phyloP scores from a whole-genome alignment of 306 rosid species.

The Quercus berberidifolia region DNA sequence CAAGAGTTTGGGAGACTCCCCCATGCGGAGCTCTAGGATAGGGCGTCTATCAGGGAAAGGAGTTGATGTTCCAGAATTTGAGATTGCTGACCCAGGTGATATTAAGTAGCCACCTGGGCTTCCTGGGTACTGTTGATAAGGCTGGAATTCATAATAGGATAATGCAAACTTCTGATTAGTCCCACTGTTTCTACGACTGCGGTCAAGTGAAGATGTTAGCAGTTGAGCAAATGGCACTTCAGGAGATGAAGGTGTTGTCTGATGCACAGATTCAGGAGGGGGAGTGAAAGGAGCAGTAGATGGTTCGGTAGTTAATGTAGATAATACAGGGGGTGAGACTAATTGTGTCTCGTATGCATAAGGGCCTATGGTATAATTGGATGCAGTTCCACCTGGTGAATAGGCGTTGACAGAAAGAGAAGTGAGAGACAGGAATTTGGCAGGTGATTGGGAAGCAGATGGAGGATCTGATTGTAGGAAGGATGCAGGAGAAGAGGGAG shows the following conservation, averaged over 20 bases:
- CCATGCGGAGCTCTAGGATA: constrained; percentile 62
- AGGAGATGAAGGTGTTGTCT: constrained; percentile 96
- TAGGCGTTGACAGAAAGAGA: constrained; percentile 71
- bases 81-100: constrained; percentile 92
- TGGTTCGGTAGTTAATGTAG: constrained; percentile 90
- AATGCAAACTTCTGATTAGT: constrained; percentile 67
- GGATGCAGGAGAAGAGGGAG: constrained; percentile 98
- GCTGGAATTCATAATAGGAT: constrained; percentile 72
- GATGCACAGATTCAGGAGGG: constrained; percentile 88
- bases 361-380: constrained; percentile 86
- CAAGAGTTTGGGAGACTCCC: constrained; percentile 71
- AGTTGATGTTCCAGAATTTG: constrained; percentile 89
- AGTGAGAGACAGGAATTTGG: constrained; percentile 68
- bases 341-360: constrained; percentile 94
- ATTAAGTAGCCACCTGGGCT: constrained; percentile 86
- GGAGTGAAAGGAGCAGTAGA: constrained; percentile 94
- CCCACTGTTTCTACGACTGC: constrained; percentile 52
- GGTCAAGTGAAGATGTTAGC: constrained; percentile 74
- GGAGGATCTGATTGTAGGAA: constrained; percentile 89
- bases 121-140: constrained; percentile 86
- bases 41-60: constrained; percentile 83
- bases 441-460: constrained; percentile 80
- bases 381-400: constrained; percentile 71
- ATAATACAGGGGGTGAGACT: constrained; percentile 95
- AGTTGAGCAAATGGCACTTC: constrained; percentile 99